A percentile compares a stretch with the other conserved stretches of the same genome.
Evolutionary conservation across 306 rosid genomes (phyloP).

Genomic region (Quercus wislizeni): DNA sequence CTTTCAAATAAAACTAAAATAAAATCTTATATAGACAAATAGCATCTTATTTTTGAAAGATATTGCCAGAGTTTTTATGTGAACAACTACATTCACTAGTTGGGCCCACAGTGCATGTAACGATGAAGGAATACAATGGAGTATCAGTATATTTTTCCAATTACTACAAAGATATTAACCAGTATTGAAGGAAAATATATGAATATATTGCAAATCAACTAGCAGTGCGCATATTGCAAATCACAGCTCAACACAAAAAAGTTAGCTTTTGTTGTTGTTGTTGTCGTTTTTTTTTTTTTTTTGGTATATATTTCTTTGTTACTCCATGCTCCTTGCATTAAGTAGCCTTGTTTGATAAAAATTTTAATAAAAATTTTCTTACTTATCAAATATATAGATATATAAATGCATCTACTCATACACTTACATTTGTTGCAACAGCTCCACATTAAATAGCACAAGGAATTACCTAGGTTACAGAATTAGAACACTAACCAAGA

Average conservation of each 20-base stretch:
- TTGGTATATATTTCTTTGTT: too few species aligned
- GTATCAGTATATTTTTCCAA: too few species aligned
- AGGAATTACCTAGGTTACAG: constrained; percentile 16
- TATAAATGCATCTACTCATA: background rate
- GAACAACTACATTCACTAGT: background rate
- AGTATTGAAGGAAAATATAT: background rate
- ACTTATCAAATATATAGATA: background rate
- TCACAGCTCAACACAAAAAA: background rate
- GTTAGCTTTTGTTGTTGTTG: background rate
- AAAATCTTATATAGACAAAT: background rate
- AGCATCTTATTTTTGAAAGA: background rate
- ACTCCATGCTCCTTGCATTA: too few species aligned
- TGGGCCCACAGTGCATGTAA: background rate
- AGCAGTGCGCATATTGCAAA: background rate
- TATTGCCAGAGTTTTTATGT: background rate
- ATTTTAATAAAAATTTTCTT: background rate
- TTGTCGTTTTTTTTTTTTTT: too few species aligned
- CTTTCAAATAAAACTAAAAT: background rate
- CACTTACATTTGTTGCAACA: constrained; percentile 13
- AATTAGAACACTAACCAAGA: constrained; percentile 77
- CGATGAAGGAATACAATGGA: background rate
- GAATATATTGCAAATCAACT: background rate
- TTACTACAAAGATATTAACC: too few species aligned
- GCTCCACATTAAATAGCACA: constrained; percentile 8
- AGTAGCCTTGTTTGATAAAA: too few species aligned